A percentile compares a stretch with the other conserved stretches of the same genome.
Evolutionary conservation across 495 filamentous ascomycete genomes (phyloP).

Genomic region (Thermochaetoides thermophila): DNA sequence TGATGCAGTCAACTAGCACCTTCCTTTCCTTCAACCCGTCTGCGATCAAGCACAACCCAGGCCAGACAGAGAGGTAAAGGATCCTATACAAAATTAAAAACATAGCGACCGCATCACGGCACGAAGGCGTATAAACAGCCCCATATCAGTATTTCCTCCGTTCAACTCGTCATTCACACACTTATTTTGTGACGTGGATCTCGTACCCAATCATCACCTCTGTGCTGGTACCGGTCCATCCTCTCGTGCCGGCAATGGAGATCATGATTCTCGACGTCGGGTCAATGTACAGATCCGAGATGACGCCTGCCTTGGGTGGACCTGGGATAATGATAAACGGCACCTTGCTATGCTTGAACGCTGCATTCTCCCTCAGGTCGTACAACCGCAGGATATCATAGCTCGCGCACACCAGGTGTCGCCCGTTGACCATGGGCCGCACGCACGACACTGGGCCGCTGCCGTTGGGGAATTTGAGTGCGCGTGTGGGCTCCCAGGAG

Average conservation of each 20-base stretch:
- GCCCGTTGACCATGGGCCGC: slow-evolving; percentile 80
- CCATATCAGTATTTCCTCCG: no score
- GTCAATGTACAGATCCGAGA: slow-evolving; percentile 70
- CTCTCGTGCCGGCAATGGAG: slow-evolving; percentile 75
- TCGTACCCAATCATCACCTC: slow-evolving; percentile 93
- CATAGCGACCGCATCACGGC: no score
- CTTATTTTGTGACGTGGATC: slow-evolving; percentile 35
- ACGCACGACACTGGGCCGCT: slow-evolving; percentile 81
- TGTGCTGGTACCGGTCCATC: slow-evolving; percentile 88
- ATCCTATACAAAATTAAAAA: no score
- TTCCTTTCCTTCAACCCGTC: no score
- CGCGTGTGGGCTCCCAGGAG: slow-evolving; percentile 50
- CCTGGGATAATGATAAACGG: slow-evolving; percentile 92
- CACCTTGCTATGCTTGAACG: slow-evolving; percentile 59
- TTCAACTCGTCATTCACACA: no score
- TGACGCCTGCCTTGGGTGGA: slow-evolving; percentile 75
- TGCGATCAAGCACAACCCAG: no score
- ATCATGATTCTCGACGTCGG: slow-evolving; percentile 82
- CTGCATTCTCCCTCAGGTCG: slow-evolving; percentile 57
- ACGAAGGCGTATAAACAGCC: no score
- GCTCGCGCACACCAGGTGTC: slow-evolving; percentile 86
- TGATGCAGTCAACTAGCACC: no score
- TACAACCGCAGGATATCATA: slow-evolving; percentile 90
- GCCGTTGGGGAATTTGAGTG: slow-evolving; percentile 78
- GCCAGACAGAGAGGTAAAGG: no score